A percentile compares a stretch with the other conserved stretches of the same genome.
phyloP scores from a whole-genome alignment of 805 yeast genomes.

The Candida nitratophila region DNA sequence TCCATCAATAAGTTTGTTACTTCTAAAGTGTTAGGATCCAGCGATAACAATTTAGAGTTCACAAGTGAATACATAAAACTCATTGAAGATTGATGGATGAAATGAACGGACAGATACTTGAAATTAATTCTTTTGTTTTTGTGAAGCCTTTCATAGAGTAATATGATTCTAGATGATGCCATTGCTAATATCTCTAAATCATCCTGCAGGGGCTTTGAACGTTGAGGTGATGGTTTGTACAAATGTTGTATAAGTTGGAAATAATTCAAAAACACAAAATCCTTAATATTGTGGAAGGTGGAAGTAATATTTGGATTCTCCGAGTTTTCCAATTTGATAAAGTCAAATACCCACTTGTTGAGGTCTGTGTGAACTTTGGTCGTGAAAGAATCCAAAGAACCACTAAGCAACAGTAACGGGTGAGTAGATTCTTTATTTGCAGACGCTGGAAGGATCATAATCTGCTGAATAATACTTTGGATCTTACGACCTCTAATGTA shows the following conservation, averaged over 20 bases:
- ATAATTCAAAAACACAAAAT: slow-evolving; percentile 12
- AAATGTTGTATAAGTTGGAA: slow-evolving; percentile 12
- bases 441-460: not conserved
- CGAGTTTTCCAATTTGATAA: not conserved
- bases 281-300: slow-evolving; percentile 2
- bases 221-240: slow-evolving; percentile 9
- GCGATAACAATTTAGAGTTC: slow-evolving; percentile 9
- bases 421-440: not conserved
- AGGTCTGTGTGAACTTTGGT: not conserved
- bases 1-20: slow-evolving; percentile 2
- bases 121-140: slow-evolving; percentile 10
- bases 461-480: slow-evolving; percentile 15
- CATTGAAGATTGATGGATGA: slow-evolving; percentile 14
- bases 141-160: slow-evolving; percentile 8
- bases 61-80: slow-evolving; percentile 12
- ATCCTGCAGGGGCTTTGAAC: slow-evolving; percentile 1
- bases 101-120: slow-evolving; percentile 15
- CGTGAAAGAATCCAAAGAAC: not conserved
- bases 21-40: slow-evolving; percentile 2
- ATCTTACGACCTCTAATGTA: slow-evolving; percentile 10
- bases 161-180: slow-evolving; percentile 7
- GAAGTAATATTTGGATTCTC: not conserved
- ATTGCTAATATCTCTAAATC: slow-evolving; percentile 9
- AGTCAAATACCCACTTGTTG: not conserved
- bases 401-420: not conserved